These are phyloP conservation scores for Colletotrichum costaricense DNA, from an alignment of 2,329 filamentous ascomycete genomes.

Conservation along the genomic window DNA sequence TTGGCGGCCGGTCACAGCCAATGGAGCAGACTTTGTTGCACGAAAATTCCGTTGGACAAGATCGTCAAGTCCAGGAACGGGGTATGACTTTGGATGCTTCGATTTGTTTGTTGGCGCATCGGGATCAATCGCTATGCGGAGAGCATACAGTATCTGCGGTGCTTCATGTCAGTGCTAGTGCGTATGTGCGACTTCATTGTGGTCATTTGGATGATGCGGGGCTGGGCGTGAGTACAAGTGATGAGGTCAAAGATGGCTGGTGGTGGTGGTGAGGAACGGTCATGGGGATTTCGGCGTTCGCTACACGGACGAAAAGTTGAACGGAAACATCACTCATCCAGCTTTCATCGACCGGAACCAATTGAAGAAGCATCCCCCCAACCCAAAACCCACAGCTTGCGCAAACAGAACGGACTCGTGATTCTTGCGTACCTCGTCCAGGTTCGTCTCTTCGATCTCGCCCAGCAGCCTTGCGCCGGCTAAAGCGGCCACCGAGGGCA, in stretches of 20 bases:
- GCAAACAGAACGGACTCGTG: neutral
- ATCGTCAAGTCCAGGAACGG: conserved; percentile 58
- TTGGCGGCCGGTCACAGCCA: conserved; percentile 64
- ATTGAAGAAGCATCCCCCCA: neutral
- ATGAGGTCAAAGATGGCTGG: neutral
- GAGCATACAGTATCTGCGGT: conserved; percentile 42
- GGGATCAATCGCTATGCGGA: conserved; percentile 37
- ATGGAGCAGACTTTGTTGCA: conserved; percentile 56
- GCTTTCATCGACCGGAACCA: neutral
- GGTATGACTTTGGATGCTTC: conserved; percentile 45
- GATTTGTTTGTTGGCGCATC: conserved; percentile 16
- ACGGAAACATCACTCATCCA: conserved; percentile 16
- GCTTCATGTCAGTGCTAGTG: conserved; percentile 33
- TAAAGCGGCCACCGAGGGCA: conserved; percentile 49
- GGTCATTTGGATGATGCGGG: neutral
- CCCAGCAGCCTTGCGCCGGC: conserved; percentile 62
- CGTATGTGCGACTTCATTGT: neutral
- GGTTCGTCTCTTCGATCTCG: conserved; percentile 66
- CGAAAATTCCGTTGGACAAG: conserved; percentile 60
- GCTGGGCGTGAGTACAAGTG: neutral
- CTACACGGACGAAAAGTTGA: neutral
- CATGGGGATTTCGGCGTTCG: conserved; percentile 39
- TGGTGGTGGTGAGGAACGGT: conserved; percentile 36
- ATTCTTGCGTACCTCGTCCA: conserved; percentile 66
- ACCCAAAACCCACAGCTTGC: neutral